phyloP scores from a whole-genome alignment of 805 yeast species.

The Maudiozyma barnettii region DNA sequence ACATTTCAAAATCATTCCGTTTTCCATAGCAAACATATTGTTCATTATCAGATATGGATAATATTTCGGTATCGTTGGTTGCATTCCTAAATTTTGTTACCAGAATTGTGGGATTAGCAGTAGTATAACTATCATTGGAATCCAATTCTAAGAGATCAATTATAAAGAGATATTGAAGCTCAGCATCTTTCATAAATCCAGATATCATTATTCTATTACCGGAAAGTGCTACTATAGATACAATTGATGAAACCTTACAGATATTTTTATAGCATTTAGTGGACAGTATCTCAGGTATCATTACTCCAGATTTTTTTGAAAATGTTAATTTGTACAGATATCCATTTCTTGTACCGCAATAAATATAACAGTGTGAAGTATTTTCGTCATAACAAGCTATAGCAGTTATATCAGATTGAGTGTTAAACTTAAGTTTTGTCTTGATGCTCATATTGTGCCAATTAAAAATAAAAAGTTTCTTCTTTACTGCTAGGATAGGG shows the following conservation, averaged over 20 bases:
- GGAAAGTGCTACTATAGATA: conserved; percentile 6
- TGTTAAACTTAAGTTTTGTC: not conserved
- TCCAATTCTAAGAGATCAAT: conserved; percentile 1
- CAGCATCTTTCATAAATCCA: not conserved
- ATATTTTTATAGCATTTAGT: not conserved
- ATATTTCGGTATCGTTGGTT: conserved; percentile 14
- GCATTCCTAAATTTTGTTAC: conserved; percentile 13
- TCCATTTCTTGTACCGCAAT: not conserved
- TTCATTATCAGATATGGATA: conserved; percentile 13
- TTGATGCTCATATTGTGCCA: not conserved
- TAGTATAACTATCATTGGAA: not conserved
- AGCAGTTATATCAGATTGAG: not conserved
- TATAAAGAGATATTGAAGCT: not conserved
- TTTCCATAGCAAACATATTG: conserved; percentile 18
- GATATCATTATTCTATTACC: conserved; percentile 3
- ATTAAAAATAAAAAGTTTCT: not conserved
- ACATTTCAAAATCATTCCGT: conserved; percentile 17
- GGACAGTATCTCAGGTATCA: not conserved
- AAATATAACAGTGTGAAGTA: not conserved
- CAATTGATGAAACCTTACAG: not conserved
- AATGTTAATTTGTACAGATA: not conserved
- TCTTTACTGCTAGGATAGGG: not conserved
- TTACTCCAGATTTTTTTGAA: not conserved
- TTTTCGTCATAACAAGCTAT: not conserved
- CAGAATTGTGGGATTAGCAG: conserved; percentile 1